Percentiles rank a stretch among this genome's conserved stretches.
These are phyloP conservation scores for Fusarium sp. DNA, from an alignment of 2,329 filamentous ascomycete genomes.

Conservation along the genomic window DNA sequence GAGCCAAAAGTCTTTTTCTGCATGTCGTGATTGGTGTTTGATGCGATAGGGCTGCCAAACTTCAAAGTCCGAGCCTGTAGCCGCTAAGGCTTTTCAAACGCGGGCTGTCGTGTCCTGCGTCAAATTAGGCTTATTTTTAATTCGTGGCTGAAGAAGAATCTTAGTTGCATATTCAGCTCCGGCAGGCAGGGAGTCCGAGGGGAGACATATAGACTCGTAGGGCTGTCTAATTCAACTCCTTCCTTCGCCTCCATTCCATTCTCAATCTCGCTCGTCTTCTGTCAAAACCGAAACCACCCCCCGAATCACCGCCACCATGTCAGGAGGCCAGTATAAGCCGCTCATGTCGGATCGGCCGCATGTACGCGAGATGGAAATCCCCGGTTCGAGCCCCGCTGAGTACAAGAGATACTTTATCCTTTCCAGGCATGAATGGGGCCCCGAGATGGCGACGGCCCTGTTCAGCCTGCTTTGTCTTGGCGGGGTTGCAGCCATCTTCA, in stretches of 20 bases:
- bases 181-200: background rate
- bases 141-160: background rate
- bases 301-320: background rate
- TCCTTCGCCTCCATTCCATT: background rate
- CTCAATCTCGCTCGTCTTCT: background rate
- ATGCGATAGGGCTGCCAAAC: background rate
- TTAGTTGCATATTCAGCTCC: background rate
- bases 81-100: background rate
- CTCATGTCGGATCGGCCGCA: background rate
- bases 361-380: background rate
- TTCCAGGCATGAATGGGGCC: background rate
- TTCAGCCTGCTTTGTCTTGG: background rate
- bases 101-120: background rate
- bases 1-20: background rate
- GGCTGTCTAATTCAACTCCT: background rate
- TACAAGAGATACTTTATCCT: background rate
- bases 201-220: background rate
- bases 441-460: background rate
- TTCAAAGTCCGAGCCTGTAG: background rate
- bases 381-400: background rate
- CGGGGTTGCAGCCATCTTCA: conserved; percentile 4
- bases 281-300: background rate
- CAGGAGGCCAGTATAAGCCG: background rate
- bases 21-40: background rate
- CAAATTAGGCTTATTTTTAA: background rate